Evolutionary conservation across 371 early-diverging fungal genomes (phyloP), one percentile per base, ranked within the genome.

Genomic region (Apophysomyces variabilis): DNA sequence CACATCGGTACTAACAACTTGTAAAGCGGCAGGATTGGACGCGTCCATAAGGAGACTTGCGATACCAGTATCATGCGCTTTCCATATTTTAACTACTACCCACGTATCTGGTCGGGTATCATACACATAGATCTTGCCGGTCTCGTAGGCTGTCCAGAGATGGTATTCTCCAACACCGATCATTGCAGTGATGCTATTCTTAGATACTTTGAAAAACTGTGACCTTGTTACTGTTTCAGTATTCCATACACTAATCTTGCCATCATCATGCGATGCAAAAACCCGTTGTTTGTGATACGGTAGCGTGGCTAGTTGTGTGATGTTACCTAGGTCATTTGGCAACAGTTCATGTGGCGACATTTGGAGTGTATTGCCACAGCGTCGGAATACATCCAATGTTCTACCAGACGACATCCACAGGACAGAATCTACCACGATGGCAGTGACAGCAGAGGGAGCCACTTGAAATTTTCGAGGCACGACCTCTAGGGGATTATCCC

Each of bases 91-190:
- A 50, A 91, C 74, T 5, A 89, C 86, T 0, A 73, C 72, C 90
- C 90, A 87, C 6, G 73, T 77, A 12, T 78, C 73, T 0, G 73
- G 80, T 7, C 82, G 75, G 2, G 88, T 79, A 67, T 94, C 93
- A 39, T 89, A 90, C 3, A 95, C 88, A 57, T 84, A 85, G 39
- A 94, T 89, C 83, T 89, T 92, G 13, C 93, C 94, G 26, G 92
- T 94, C 35, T 84, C 84, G 65, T 87, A 89, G 1, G 92, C 94
- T 21, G 85, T 89, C 96, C 96, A 95, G 1, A 94, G 71, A 65
- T 89, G 83, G 38, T 71, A 66, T 7, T 90, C 88, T 12, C 87
- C 87, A 0, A 90, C 85, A 26, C 82, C 75, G 3, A 86, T 70
- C 71, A 94, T 70, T 3, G 88, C 71, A 50, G 86, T 85, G 56